phyloP scores from a whole-genome alignment of 2,329 filamentous ascomycete species.

The Sordariomycetes sp. region DNA sequence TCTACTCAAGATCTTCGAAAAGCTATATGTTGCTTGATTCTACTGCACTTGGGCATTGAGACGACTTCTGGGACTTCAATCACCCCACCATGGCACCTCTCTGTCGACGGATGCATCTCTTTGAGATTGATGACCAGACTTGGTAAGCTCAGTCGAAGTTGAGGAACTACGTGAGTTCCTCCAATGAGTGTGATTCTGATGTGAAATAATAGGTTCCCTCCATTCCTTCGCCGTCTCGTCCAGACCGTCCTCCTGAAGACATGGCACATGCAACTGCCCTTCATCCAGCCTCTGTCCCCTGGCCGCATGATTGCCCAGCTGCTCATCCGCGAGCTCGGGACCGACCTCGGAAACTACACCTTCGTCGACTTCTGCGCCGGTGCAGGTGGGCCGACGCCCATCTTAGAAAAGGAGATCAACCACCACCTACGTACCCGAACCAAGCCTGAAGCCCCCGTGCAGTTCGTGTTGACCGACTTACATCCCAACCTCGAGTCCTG shows the following conservation, averaged over 20 bases:
- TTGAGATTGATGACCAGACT: slow-evolving; percentile 58
- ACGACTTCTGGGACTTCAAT: no score
- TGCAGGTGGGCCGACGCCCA: slow-evolving; percentile 60
- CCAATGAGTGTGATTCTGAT: no score
- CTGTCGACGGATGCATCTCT: slow-evolving; percentile 52
- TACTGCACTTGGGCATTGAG: no score
- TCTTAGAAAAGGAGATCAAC: slow-evolving; percentile 53
- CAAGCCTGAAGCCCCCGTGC: slow-evolving; percentile 21
- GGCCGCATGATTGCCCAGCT: slow-evolving; percentile 51
- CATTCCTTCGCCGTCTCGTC: slow-evolving; percentile 53
- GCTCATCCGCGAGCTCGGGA: slow-evolving; percentile 41
- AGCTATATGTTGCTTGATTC: no score
- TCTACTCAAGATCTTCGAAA: no score
- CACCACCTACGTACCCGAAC: slow-evolving; percentile 18
- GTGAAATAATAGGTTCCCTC: slow-evolving; percentile 46
- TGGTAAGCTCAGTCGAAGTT: slow-evolving; percentile 39
- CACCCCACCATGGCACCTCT: slow-evolving; percentile 34
- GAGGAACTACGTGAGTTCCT: no score
- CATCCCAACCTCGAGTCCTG: slow-evolving; percentile 55
- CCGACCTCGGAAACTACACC: slow-evolving; percentile 40
- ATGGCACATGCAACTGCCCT: slow-evolving; percentile 52
- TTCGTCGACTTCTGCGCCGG: slow-evolving; percentile 73
- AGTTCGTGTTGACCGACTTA: slow-evolving; percentile 58
- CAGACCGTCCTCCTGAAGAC: slow-evolving; percentile 55
- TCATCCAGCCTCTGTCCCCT: slow-evolving; percentile 51